Evolutionary conservation across 1,284 basidiomycete genomes (phyloP).

Genomic region (Farysia itapuensis): DNA sequence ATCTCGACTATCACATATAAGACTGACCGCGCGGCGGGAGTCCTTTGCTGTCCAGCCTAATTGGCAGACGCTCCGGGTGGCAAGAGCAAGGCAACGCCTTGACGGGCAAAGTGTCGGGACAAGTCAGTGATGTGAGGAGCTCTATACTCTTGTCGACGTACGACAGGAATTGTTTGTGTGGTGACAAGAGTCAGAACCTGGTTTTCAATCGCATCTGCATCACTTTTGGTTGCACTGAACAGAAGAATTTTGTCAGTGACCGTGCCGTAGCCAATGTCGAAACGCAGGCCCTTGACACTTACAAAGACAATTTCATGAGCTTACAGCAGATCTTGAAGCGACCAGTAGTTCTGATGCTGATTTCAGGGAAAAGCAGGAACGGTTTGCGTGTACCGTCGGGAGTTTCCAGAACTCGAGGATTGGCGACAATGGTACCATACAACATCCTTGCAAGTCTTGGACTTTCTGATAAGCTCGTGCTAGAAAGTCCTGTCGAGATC

Average conservation of each 20-base stretch:
- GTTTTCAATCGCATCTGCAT: too few species aligned
- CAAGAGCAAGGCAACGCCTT: conserved; percentile 34
- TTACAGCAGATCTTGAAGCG: conserved; percentile 27
- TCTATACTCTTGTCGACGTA: conserved; percentile 12
- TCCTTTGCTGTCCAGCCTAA: too few species aligned
- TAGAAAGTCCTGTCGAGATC: too few species aligned
- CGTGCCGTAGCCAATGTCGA: too few species aligned
- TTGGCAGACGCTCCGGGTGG: conserved; percentile 36
- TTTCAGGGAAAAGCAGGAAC: conserved; percentile 46
- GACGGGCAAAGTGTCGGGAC: conserved; percentile 41
- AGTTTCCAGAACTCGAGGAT: conserved; percentile 11
- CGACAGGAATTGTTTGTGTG: conserved; percentile 33
- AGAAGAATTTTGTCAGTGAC: too few species aligned
- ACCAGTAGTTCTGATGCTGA: conserved; percentile 36
- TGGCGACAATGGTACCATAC: conserved; percentile 40
- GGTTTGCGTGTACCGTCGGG: conserved; percentile 5
- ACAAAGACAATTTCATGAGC: conserved; percentile 35
- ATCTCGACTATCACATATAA: too few species aligned
- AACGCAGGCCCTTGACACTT: conserved; percentile 4
- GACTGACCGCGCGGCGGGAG: too few species aligned
- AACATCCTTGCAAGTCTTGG: conserved; percentile 23
- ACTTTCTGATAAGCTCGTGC: background rate
- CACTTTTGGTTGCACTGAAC: too few species aligned
- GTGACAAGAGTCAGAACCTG: too few species aligned
- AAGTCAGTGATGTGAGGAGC: conserved; percentile 42